Conservation (phyloP, 768 basidiomycete genomes). For the Boletus rufocinnamomeus region DNA sequence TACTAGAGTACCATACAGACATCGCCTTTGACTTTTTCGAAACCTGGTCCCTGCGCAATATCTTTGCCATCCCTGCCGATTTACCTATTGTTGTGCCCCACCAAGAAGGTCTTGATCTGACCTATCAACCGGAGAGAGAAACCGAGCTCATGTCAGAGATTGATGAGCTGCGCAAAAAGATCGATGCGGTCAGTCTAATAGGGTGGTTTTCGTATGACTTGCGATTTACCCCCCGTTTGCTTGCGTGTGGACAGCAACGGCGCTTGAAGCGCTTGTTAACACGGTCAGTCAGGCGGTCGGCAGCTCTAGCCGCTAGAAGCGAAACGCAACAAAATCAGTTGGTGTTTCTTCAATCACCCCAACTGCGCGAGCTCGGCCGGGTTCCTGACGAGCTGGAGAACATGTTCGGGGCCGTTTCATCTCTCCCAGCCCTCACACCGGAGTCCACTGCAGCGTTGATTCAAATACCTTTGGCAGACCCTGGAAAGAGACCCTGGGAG, state of each 20-base stretch:
- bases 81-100: constrained; percentile 75
- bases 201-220: neutral
- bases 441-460: constrained; percentile 40
- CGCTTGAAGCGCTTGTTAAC: constrained; percentile 57
- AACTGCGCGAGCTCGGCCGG: constrained; percentile 39
- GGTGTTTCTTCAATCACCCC: constrained; percentile 44
- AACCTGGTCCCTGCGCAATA: constrained; percentile 85
- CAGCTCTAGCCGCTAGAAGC: constrained; percentile 48
- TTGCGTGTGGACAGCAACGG: constrained; percentile 53
- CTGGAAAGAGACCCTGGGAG: constrained; percentile 79
- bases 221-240: constrained; percentile 12
- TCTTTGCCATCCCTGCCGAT: constrained; percentile 74
- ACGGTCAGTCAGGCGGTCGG: constrained; percentile 52
- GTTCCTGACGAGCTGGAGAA: constrained; percentile 43
- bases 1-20: constrained; percentile 86
- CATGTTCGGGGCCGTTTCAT: constrained; percentile 50
- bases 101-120: constrained; percentile 71
- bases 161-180: constrained; percentile 60
- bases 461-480: constrained; percentile 41
- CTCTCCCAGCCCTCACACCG: constrained; percentile 49
- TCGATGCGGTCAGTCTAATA: constrained; percentile 63
- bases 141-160: constrained; percentile 66
- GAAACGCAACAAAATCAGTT: constrained; percentile 45
- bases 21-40: constrained; percentile 92
- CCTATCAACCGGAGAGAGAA: constrained; percentile 55